Evolutionary conservation across 192 early-diverging fungal species (phyloP), one percentile per base, ranked within the genome.

Genomic region (Linnemannia schmuckeri): DNA sequence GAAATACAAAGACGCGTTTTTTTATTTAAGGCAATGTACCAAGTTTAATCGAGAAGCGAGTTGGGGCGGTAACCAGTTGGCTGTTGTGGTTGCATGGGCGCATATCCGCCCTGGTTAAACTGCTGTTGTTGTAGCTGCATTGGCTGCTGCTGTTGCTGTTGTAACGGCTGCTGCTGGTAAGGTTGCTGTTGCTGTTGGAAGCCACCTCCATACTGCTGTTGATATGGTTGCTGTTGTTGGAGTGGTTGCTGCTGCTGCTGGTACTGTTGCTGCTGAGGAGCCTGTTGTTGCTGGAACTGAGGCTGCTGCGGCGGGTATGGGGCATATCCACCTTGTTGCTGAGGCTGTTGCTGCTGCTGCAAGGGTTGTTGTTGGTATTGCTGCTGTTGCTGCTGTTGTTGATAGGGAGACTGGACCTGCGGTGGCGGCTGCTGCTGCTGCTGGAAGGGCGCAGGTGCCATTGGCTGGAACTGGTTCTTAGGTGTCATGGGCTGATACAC

Each of bases 21-120:
- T 33, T 66, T 33, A 63, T 33, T 66, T 10, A 27, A 66, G 27
- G 0, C 3, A 27, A 15, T 13, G 9, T 33, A 30, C 9, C 49
- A 20, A 17, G 17, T 52, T 55, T 87, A 87, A 41, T 87, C 85
- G 35, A 87, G 85, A 18, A 87, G 74, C 3, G 85, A 87, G 42
- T 78, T 81, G 20, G 40, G 74, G 27, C 71, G 75, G 24, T 68
- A 72, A 7, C 49, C 30, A 20, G 75, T 70, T 37, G 83, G 83
- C 49, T 85, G 61, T 1, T 71, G 49, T 46, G 83, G 83, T 27
- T 85, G 83, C 42, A 80, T 49, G 3, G 83, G 78, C 3, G 77
- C 78, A 49, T 85, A 80, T 22, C 83, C 83, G 9, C 72, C 77
- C 37, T 86, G 83, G 1, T 41, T 42, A 77, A 71, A 84, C 54